These are phyloP conservation scores for Volvariella volvacea DNA, from an alignment of 1,284 basidiomycete species.

Conservation along the genomic window DNA sequence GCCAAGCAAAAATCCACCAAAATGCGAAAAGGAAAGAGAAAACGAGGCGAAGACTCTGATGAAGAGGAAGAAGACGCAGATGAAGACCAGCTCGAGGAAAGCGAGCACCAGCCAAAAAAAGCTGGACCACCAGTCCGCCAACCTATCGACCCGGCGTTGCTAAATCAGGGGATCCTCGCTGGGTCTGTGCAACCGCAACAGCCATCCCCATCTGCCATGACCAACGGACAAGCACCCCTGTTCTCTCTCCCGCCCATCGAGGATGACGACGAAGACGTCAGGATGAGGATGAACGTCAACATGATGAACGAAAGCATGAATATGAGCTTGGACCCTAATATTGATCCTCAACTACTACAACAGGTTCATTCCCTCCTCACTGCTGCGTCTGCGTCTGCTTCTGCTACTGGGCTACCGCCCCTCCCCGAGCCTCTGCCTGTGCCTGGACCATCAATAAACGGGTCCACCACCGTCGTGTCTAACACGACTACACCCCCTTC, in stretches of 20 bases:
- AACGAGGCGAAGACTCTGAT: constrained; percentile 31
- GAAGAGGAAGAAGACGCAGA: constrained; percentile 32
- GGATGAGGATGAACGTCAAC: background rate
- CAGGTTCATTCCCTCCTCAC: constrained; percentile 14
- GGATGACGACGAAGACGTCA: constrained; percentile 28
- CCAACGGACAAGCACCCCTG: constrained; percentile 20
- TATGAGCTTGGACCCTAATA: constrained; percentile 31
- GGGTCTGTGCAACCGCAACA: constrained; percentile 16
- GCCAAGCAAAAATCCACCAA: constrained; percentile 13
- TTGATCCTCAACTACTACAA: constrained; percentile 52
- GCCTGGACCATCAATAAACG: no score
- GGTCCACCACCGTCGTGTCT: no score
- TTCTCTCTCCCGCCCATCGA: constrained; percentile 32
- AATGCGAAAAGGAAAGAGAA: constrained; percentile 31
- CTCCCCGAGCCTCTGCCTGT: background rate
- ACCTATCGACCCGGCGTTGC: constrained; percentile 29
- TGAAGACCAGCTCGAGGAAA: constrained; percentile 6
- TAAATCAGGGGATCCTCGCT: constrained; percentile 36
- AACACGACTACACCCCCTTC: no score
- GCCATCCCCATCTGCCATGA: constrained; percentile 1
- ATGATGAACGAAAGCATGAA: background rate
- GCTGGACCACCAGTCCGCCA: constrained; percentile 25
- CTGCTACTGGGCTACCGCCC: background rate
- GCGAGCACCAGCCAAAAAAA: constrained; percentile 9
- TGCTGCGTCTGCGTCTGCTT: background rate